These are phyloP conservation scores for Penicillium steckii DNA, from an alignment of 495 filamentous ascomycete genomes.

Conservation along the genomic window DNA sequence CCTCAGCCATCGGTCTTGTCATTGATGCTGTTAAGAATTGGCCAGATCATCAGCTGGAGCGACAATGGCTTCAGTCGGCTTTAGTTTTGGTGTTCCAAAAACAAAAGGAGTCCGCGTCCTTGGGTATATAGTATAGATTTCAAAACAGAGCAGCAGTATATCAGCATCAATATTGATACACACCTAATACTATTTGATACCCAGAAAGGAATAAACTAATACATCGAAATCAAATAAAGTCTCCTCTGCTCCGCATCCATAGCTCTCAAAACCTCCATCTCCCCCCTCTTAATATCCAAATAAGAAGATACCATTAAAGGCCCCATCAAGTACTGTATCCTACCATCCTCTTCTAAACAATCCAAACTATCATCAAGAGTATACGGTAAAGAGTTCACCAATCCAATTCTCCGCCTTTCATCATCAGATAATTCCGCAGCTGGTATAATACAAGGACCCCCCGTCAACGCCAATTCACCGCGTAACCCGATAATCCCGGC, in stretches of 20 bases:
- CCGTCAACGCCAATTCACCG: constrained; percentile 35
- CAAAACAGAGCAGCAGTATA: too few species aligned
- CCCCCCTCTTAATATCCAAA: neutral
- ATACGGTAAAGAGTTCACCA: neutral
- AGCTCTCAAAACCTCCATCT: neutral
- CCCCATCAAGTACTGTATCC: neutral
- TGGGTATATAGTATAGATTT: too few species aligned
- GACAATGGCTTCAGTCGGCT: constrained; percentile 5
- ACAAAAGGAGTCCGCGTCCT: constrained; percentile 5
- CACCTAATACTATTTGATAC: neutral
- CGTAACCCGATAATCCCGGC: constrained; percentile 57
- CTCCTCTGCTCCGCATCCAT: neutral
- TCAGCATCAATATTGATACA: too few species aligned
- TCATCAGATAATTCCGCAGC: constrained; percentile 48
- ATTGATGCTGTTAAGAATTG: constrained; percentile 7
- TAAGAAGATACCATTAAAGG: neutral
- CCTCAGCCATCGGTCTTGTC: constrained; percentile 15
- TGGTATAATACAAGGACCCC: constrained; percentile 51
- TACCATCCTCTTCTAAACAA: neutral
- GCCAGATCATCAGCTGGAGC: constrained; percentile 1
- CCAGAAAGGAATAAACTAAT: neutral
- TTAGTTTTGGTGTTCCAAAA: neutral
- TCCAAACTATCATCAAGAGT: neutral
- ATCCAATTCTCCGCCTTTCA: constrained; percentile 34
- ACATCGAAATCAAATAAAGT: neutral